Conservation (phyloP, 192 early-diverging fungal genomes). For the Coemansia sp. region DNA sequence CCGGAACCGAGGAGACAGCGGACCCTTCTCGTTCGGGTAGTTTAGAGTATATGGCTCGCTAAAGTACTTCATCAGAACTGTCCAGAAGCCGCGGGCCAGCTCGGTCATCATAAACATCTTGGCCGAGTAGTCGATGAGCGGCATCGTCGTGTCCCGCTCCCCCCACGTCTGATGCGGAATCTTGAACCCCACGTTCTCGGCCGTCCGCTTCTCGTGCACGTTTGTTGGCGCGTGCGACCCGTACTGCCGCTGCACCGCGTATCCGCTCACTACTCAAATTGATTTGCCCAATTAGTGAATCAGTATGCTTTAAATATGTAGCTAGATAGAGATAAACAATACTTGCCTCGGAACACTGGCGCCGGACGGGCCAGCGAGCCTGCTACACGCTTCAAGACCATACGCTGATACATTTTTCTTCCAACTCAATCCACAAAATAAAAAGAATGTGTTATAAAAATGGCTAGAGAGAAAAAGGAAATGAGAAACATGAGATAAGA, state of each 20-base stretch:
- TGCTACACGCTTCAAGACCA: conserved; percentile 31
- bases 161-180: conserved; percentile 50
- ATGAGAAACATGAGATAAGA: background rate
- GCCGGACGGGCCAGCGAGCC: conserved; percentile 24
- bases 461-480: conserved; percentile 8
- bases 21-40: conserved; percentile 96
- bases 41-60: conserved; percentile 93
- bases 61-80: conserved; percentile 91
- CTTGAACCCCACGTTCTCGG: conserved; percentile 35
- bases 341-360: conserved; percentile 14
- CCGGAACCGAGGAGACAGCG: conserved; percentile 88
- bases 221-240: conserved; percentile 44
- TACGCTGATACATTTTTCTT: conserved; percentile 38
- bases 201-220: conserved; percentile 30
- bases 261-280: conserved; percentile 5
- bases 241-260: conserved; percentile 17
- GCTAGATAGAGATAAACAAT: background rate
- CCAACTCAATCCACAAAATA: conserved; percentile 9
- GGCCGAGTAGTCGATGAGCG: conserved; percentile 63
- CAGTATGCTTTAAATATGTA: background rate
- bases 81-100: conserved; percentile 86
- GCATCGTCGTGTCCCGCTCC: conserved; percentile 48
- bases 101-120: conserved; percentile 89
- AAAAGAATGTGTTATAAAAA: conserved; percentile 8
- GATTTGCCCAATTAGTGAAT: background rate